These are phyloP conservation scores for Neurospora hispaniola DNA, from an alignment of 495 filamentous ascomycete species.

Conservation along the genomic window DNA sequence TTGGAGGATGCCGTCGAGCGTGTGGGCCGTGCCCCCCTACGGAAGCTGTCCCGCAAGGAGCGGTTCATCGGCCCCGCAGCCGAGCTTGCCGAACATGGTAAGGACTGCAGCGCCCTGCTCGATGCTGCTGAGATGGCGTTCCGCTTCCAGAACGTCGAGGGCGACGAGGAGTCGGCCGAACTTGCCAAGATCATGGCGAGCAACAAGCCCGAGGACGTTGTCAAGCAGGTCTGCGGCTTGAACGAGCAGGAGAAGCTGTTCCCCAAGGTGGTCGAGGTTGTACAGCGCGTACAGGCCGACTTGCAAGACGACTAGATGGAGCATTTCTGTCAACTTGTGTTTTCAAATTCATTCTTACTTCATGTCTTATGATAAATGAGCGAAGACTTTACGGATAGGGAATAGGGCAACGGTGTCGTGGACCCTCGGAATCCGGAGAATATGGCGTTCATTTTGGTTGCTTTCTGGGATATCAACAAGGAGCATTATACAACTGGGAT, in stretches of 20 bases:
- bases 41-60: conserved; percentile 87
- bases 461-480: background rate
- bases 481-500: background rate
- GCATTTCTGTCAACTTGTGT: background rate
- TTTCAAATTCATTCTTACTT: background rate
- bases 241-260: conserved; percentile 63
- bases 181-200: conserved; percentile 73
- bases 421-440: background rate
- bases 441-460: conserved; percentile 3
- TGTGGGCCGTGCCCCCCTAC: conserved; percentile 86
- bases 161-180: conserved; percentile 74
- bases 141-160: conserved; percentile 84
- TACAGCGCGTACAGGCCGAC: conserved; percentile 66
- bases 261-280: conserved; percentile 55
- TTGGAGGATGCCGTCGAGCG: conserved; percentile 89
- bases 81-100: conserved; percentile 66
- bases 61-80: conserved; percentile 89
- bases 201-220: conserved; percentile 55
- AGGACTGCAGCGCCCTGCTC: conserved; percentile 58
- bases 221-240: conserved; percentile 63
- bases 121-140: conserved; percentile 76
- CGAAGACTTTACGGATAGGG: background rate
- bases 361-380: background rate
- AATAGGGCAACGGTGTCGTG: background rate
- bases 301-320: conserved; percentile 23